These are phyloP conservation scores for Boletus tomentosulus DNA, from an alignment of 768 basidiomycete genomes.

Conservation along the genomic window DNA sequence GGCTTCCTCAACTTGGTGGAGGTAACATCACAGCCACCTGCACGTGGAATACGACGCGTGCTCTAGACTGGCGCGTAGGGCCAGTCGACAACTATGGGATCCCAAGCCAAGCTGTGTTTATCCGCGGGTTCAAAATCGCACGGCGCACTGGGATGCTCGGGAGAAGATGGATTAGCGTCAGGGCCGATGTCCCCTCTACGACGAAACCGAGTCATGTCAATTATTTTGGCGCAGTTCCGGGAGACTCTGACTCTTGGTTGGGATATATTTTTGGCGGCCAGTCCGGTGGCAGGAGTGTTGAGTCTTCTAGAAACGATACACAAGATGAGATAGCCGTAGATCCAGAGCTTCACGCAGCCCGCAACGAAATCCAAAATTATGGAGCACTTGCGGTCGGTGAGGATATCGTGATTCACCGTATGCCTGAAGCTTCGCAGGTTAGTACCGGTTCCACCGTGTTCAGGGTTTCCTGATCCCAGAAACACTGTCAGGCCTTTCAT, in stretches of 20 bases:
- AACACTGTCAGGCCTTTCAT: constrained; percentile 4
- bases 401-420: too few species aligned
- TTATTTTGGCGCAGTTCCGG: not conserved
- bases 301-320: not conserved
- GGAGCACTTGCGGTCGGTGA: not conserved
- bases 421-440: not conserved
- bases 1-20: not conserved
- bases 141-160: not conserved
- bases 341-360: not conserved
- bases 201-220: not conserved
- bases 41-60: constrained; percentile 5
- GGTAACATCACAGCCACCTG: constrained; percentile 3
- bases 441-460: not conserved
- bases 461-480: not conserved
- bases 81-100: not conserved
- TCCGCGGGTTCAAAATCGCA: constrained; percentile 19
- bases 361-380: not conserved
- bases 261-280: not conserved
- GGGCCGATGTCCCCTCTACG: not conserved
- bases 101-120: constrained; percentile 22
- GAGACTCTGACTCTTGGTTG: not conserved
- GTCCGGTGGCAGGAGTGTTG: not conserved
- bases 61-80: constrained; percentile 4
- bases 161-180: constrained; percentile 3
- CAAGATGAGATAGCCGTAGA: not conserved